Conservation (phyloP, 1,284 basidiomycete species). For the Ustilago xerochloae region DNA sequence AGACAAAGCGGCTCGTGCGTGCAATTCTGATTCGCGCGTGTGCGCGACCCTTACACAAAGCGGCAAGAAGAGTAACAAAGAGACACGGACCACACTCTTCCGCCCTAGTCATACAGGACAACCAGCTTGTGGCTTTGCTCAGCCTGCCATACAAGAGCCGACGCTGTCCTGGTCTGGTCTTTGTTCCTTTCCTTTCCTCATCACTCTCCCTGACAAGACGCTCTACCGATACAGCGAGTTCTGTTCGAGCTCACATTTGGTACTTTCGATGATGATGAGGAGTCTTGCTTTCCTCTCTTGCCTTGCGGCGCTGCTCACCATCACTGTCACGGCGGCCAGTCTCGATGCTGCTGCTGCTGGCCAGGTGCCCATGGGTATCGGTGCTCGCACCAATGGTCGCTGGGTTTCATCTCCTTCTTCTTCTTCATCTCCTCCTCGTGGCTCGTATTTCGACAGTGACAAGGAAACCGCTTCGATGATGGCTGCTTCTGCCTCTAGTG, state of each 20-base stretch:
- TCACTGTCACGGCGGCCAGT: conserved; percentile 21
- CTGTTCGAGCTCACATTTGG: neutral
- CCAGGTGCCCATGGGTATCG: conserved; percentile 36
- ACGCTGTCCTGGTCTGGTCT: neutral
- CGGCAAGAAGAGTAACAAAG: neutral
- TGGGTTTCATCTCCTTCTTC: too few species aligned
- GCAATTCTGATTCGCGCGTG: neutral
- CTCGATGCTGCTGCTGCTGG: conserved; percentile 17
- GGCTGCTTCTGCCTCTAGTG: conserved; percentile 1
- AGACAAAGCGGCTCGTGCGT: conserved; percentile 12
- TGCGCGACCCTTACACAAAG: neutral
- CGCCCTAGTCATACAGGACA: neutral
- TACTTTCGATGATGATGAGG: conserved; percentile 16
- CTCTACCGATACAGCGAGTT: too few species aligned
- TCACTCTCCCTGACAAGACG: neutral
- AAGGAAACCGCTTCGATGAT: neutral
- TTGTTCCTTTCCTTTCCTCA: neutral
- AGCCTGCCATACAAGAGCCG: neutral
- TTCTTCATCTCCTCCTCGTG: conserved; percentile 5
- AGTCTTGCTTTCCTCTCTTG: conserved; percentile 35
- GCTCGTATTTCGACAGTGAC: conserved; percentile 22
- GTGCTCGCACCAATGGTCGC: conserved; percentile 24
- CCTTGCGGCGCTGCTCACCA: conserved; percentile 36
- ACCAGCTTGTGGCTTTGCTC: neutral
- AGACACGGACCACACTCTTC: conserved; percentile 15